These are phyloP conservation scores for Solanum aculeatissimum DNA, from an alignment of 305 asterid genomes.

Conservation along the genomic window DNA sequence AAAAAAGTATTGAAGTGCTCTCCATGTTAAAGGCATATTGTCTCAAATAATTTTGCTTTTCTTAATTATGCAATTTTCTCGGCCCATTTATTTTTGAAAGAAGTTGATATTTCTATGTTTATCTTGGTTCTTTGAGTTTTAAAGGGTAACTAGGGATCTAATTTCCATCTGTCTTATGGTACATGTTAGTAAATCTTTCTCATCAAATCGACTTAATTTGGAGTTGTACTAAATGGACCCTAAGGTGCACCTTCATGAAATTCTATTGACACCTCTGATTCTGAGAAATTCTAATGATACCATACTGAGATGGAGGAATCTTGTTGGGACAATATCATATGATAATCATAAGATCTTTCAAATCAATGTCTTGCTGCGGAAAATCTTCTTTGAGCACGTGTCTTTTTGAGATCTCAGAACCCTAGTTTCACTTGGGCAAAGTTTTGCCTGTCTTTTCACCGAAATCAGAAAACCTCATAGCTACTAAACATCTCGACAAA, in stretches of 20 bases:
- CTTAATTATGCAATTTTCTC: not conserved
- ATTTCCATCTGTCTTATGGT: not conserved
- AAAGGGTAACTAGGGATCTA: not conserved
- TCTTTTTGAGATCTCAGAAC: not conserved
- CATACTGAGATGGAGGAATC: not conserved
- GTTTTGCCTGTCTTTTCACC: not conserved
- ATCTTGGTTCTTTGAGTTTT: not conserved
- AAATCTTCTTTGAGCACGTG: not conserved
- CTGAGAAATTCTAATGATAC: not conserved
- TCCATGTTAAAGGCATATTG: not conserved
- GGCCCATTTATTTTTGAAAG: not conserved
- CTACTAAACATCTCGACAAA: not conserved
- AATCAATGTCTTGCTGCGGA: not conserved
- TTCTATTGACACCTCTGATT: not conserved
- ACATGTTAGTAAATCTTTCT: not conserved
- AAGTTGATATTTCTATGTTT: not conserved
- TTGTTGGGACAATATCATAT: not conserved
- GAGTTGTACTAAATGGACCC: not conserved
- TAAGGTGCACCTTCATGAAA: not conserved
- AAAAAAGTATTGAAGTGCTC: not conserved
- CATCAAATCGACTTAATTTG: not conserved
- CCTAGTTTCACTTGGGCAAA: not conserved
- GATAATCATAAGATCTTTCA: not conserved
- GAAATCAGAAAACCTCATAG: not conserved
- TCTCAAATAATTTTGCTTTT: not conserved